Conservation (phyloP, 805 yeast species). For the Metschnikowia drakensbergensis region DNA sequence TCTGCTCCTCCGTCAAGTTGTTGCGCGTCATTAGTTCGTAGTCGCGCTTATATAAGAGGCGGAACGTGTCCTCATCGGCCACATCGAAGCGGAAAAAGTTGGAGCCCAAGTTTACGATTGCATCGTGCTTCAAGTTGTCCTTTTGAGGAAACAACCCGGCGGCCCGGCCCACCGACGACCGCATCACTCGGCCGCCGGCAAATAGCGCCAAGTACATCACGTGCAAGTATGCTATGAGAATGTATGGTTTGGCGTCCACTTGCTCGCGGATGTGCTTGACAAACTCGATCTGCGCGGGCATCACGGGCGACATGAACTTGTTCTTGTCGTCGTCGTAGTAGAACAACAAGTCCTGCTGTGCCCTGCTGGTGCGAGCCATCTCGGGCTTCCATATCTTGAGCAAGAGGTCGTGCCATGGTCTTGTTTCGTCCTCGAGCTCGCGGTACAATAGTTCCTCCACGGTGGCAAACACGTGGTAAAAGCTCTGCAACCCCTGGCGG, state of each 20-base stretch:
- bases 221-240: constrained; percentile 76
- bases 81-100: constrained; percentile 64
- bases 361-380: constrained; percentile 55
- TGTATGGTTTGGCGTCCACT: constrained; percentile 60
- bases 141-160: constrained; percentile 73
- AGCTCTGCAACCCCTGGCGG: constrained; percentile 76
- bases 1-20: constrained; percentile 65
- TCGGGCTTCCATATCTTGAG: constrained; percentile 65
- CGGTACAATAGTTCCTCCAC: constrained; percentile 51
- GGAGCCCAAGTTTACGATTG: constrained; percentile 58
- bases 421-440: constrained; percentile 39
- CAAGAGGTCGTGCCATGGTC: constrained; percentile 44
- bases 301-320: constrained; percentile 55
- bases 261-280: constrained; percentile 54
- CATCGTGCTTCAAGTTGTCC: constrained; percentile 60
- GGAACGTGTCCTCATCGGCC: constrained; percentile 60
- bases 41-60: constrained; percentile 66
- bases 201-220: constrained; percentile 80
- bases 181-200: constrained; percentile 79
- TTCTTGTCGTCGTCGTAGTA: constrained; percentile 54
- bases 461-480: constrained; percentile 64
- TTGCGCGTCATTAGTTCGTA: constrained; percentile 76
- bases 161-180: constrained; percentile 61
- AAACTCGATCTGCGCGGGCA: constrained; percentile 60
- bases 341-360: constrained; percentile 61